Percentiles rank a stretch among this genome's conserved stretches.
phyloP scores from a whole-genome alignment of 306 rosid species.

The Lathyrus oleraceus region DNA sequence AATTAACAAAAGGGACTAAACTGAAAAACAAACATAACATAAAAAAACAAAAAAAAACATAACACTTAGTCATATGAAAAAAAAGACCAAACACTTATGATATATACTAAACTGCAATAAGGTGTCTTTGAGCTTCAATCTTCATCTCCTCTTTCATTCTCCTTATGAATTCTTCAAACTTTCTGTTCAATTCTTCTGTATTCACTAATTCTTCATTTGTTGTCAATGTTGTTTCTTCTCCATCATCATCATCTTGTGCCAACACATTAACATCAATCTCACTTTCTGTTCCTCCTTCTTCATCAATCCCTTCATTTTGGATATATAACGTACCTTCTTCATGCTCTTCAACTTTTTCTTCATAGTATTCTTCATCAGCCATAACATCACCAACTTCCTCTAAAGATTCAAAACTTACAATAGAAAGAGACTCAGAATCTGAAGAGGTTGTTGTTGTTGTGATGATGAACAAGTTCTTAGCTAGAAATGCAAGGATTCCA shows the following conservation, averaged over 20 bases:
- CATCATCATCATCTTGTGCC: slow-evolving; percentile 35
- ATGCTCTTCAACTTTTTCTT: slow-evolving; percentile 31
- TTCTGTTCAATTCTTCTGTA: slow-evolving; percentile 68
- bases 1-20: slow-evolving; percentile 17
- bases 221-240: slow-evolving; percentile 23
- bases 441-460: background rate
- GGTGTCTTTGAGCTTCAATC: slow-evolving; percentile 50
- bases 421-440: slow-evolving; percentile 13
- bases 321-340: background rate
- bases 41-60: slow-evolving; percentile 15
- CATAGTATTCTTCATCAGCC: background rate
- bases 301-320: slow-evolving; percentile 20
- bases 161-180: slow-evolving; percentile 72
- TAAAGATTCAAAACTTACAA: background rate
- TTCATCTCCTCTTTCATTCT: slow-evolving; percentile 55
- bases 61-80: slow-evolving; percentile 33
- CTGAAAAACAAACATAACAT: background rate
- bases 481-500: slow-evolving; percentile 64
- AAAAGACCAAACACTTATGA: slow-evolving; percentile 25
- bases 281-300: slow-evolving; percentile 44
- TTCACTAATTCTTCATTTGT: slow-evolving; percentile 41
- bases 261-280: slow-evolving; percentile 24
- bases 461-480: slow-evolving; percentile 40
- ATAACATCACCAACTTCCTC: slow-evolving; percentile 3
- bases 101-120: slow-evolving; percentile 43